Conservation (phyloP, 257 asterid species). For the Forsythia viridissima region DNA sequence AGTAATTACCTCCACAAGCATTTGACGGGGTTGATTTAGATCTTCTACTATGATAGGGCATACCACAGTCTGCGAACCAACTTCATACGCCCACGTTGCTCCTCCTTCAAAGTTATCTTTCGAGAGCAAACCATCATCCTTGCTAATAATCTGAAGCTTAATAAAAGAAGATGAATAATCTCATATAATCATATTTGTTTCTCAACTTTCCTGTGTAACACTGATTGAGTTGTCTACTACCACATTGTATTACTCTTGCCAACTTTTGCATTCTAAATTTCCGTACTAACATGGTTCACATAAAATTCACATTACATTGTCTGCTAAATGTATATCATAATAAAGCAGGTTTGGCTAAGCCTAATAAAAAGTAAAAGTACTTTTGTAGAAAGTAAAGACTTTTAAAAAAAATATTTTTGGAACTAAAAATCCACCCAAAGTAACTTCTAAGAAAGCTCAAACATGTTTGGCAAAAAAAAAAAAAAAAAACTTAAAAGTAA, state of each 20-base stretch:
- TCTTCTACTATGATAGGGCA: constrained; percentile 83
- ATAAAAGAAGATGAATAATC: background rate
- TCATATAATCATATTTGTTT: background rate
- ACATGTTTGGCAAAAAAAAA: background rate
- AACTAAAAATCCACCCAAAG: background rate
- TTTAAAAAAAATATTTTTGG: too few species aligned
- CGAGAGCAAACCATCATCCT: constrained; percentile 51
- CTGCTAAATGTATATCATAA: background rate
- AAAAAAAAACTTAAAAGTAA: background rate
- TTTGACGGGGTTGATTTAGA: constrained; percentile 70
- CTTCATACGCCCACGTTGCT: constrained; percentile 89
- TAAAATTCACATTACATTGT: background rate
- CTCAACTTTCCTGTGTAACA: background rate
- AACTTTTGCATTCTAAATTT: background rate
- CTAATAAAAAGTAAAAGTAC: background rate
- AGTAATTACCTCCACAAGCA: constrained; percentile 70
- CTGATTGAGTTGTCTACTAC: background rate
- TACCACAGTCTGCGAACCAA: constrained; percentile 68
- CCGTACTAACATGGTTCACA: background rate
- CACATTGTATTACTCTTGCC: background rate
- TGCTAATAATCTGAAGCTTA: constrained; percentile 46
- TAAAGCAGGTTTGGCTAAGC: background rate
- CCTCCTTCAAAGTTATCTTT: constrained; percentile 71
- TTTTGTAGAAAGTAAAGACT: background rate
- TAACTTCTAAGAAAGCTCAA: background rate